These are phyloP conservation scores for Lepiota venenata DNA, from an alignment of 768 basidiomycete genomes.

Conservation along the genomic window DNA sequence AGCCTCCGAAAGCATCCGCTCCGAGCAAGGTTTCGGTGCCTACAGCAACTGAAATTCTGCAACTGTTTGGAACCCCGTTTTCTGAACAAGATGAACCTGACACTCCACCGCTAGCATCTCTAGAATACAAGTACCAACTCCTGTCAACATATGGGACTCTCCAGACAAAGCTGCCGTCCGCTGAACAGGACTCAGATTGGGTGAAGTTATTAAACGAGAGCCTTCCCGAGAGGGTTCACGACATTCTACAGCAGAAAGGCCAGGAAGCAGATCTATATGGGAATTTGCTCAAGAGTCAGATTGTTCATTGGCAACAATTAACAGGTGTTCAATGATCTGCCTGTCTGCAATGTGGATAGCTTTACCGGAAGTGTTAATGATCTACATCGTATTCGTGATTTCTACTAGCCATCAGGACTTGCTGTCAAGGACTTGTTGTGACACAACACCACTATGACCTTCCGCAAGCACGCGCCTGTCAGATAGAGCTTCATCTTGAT, in stretches of 20 bases:
- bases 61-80: not conserved
- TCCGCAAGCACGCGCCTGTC: not conserved
- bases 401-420: not conserved
- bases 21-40: conserved; percentile 1
- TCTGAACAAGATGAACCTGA: not conserved
- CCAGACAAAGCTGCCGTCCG: conserved; percentile 21
- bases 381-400: not conserved
- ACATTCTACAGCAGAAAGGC: conserved; percentile 9
- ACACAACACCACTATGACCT: not conserved
- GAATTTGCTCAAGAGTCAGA: conserved; percentile 3
- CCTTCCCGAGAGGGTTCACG: conserved; percentile 21
- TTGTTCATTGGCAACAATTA: not conserved
- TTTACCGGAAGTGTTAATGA: not conserved
- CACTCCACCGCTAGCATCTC: not conserved
- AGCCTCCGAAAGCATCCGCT: not conserved
- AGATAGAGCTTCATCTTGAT: conserved; percentile 26
- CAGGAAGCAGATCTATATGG: conserved; percentile 12
- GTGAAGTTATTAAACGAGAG: conserved; percentile 21
- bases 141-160: conserved; percentile 35
- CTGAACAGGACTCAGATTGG: conserved; percentile 33
- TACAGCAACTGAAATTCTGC: not conserved
- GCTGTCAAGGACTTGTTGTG: not conserved
- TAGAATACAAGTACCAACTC: conserved; percentile 35
- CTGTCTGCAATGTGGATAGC: not conserved
- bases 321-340: not conserved